Base-by-base conservation (phyloP, 2,329 filamentous ascomycete species). In the Trichoderma breve region DNA sequence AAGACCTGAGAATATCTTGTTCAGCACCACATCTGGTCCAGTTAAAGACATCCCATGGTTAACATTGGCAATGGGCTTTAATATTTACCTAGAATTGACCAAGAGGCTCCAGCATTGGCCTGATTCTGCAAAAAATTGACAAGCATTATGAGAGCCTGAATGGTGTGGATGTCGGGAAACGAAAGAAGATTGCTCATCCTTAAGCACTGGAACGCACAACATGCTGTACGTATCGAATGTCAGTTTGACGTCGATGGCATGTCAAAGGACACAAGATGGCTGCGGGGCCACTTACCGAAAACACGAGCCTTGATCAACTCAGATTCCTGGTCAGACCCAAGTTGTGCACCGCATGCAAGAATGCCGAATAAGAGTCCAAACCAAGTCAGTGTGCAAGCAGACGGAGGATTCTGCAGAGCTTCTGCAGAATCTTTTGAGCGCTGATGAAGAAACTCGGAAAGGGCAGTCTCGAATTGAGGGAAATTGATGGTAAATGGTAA, bases 291-390 rank as follows among this genome's bases (percentile, higher is more conserved):
- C 64, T 28, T 12, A 67, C 64, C 21, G 21, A 67, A 67, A 21
- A 67, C 64, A 36, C 64, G 21, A 12, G 64, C 64, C 55, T 67
- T 57, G 32, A 57, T 26, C 64, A 67, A 39, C 14, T 67, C 64
- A 11, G 64, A 58, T 21, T 57, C 51, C 36, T 67, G 47, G n/a
- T 67, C 64, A 4, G 51, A 67, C 14, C 32, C 30, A 57, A 67
- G 64, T 32, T 67, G 64, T 28, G 64, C 21, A 15, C 64, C 28
- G 24, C 64, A 57, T 7, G 47, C 51, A 30, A 57, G 47, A 28
- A 57, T 67, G 9, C 47, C 4, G 6, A 43, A 67, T 21, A 57
- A 24, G 11, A 67, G 24, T 24, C 30, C 64, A 9, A 67, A 67
- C 51, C 51, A 67, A 7, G 64, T 55, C n/a, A 30, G 1, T 28